phyloP scores from a whole-genome alignment of 192 early-diverging fungal genomes.

The Coemansia sp. region DNA sequence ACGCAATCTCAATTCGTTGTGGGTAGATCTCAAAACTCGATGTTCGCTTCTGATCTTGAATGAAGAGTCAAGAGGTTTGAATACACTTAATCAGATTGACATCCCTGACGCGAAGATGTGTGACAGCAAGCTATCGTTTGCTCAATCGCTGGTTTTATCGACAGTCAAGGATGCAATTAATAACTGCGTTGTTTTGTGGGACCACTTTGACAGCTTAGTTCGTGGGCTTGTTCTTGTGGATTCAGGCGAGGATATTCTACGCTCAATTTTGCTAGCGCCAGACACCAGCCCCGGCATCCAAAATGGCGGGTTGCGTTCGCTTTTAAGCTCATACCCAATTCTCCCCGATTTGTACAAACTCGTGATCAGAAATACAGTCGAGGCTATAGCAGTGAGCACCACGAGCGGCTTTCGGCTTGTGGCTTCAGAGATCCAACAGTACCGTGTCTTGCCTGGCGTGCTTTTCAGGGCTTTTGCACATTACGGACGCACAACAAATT shows the following conservation, averaged over 20 bases:
- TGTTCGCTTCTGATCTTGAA: constrained; percentile 43
- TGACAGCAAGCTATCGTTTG: neutral
- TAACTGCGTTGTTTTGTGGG: constrained; percentile 39
- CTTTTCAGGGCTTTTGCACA: constrained; percentile 30
- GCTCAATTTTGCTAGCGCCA: constrained; percentile 5
- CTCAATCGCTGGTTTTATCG: constrained; percentile 22
- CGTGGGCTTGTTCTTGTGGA: constrained; percentile 40
- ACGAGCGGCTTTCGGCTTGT: constrained; percentile 10
- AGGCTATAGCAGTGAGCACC: constrained; percentile 2
- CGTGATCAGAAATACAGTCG: constrained; percentile 27
- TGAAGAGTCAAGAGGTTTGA: constrained; percentile 18
- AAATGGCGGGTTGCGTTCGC: constrained; percentile 5
- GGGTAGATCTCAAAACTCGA: constrained; percentile 37
- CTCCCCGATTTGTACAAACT: constrained; percentile 42
- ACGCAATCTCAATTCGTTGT: constrained; percentile 36
- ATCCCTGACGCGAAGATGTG: constrained; percentile 8
- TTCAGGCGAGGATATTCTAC: constrained; percentile 15
- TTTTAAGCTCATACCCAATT: constrained; percentile 17
- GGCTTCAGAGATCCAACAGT: constrained; percentile 16
- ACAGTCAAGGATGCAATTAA: constrained; percentile 16
- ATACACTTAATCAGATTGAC: constrained; percentile 6
- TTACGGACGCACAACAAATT: neutral
- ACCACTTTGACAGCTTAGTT: constrained; percentile 24
- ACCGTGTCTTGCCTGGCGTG: constrained; percentile 32
- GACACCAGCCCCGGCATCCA: constrained; percentile 3